phyloP scores from a whole-genome alignment of 495 filamentous ascomycete genomes.

The Jackrogersella minutella region DNA sequence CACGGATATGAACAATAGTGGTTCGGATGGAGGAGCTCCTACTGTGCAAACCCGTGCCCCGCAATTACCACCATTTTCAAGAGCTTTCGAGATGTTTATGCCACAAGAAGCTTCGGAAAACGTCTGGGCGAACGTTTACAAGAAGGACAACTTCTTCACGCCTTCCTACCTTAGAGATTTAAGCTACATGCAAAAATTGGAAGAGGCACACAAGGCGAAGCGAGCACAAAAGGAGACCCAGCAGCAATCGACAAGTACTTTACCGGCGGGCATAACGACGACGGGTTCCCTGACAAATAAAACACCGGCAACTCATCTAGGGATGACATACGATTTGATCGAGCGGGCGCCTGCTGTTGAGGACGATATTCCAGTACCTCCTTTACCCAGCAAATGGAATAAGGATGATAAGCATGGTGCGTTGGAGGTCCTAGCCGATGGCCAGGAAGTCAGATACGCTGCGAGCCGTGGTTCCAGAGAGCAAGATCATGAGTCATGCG shows the following conservation, averaged over 20 bases:
- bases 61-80: slow-evolving; percentile 65
- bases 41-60: slow-evolving; percentile 38
- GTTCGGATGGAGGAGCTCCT: slow-evolving; percentile 48
- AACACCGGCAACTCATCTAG: slow-evolving; percentile 71
- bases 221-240: slow-evolving; percentile 45
- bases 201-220: slow-evolving; percentile 71
- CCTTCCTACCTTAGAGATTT: slow-evolving; percentile 84
- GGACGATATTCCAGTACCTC: slow-evolving; percentile 65
- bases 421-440: slow-evolving; percentile 77
- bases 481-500: slow-evolving; percentile 81
- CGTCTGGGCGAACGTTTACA: slow-evolving; percentile 34
- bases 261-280: slow-evolving; percentile 26
- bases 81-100: slow-evolving; percentile 64
- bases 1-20: slow-evolving; percentile 34
- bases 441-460: slow-evolving; percentile 77
- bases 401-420: slow-evolving; percentile 75
- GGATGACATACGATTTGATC: slow-evolving; percentile 85
- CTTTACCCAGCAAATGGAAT: slow-evolving; percentile 85
- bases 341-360: slow-evolving; percentile 68
- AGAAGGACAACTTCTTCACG: slow-evolving; percentile 65
- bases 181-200: slow-evolving; percentile 77
- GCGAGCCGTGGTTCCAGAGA: slow-evolving; percentile 49
- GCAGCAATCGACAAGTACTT: slow-evolving; percentile 16
- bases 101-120: slow-evolving; percentile 44
- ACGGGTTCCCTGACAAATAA: slow-evolving; percentile 25